Base-by-base conservation (phyloP, 2,329 filamentous ascomycete genomes). In the Nigrospora osmanthi region DNA sequence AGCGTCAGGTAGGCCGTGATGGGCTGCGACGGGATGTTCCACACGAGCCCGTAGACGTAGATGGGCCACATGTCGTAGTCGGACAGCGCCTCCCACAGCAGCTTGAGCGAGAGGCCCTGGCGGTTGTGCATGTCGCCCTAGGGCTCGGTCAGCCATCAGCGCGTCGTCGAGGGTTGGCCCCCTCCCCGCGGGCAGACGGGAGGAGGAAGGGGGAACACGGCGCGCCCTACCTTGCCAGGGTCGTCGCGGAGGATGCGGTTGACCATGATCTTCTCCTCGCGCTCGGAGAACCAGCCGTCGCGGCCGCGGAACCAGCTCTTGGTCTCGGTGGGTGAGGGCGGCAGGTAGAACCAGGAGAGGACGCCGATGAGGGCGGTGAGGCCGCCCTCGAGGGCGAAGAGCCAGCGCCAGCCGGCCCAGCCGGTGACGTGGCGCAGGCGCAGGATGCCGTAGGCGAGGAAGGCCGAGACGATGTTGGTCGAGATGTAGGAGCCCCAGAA, bases 191-290 rank as follows among this genome's bases (percentile, higher is more conserved):
- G n/a, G n/a, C n/a, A n/a, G n/a, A n/a, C n/a, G n/a, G n/a, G n/a
- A n/a, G n/a, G n/a, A n/a, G 19, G 19, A 4, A 6, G 19, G 19
- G 19, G 19, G 19, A 23, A 6, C 19, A 23, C 19, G 4, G 19
- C 6, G 23, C 12, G 13, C 37, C 54, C 45, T 38, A 59, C 73
- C 58, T 77, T 78, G 33, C 72, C 72, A 0, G 74, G 73, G 51
- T 77, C 74, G 40, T 77, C 74, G 32, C 74, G 68, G 12, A 76
- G 61, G 11, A 76, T 68, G 7, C 72, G 45, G 53, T 82, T 83
- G 23, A 83, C 76, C 48, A 83, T 72, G 52, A 83, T 83, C 42
- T 67, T 66, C 53, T 83, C 78, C 47, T 83, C 80, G 2, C 70
- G 70, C 38, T 81, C 75, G 3, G 55, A 74, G 58, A 83, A 84